Conservation (phyloP, 2,329 filamentous ascomycete genomes). For the Apiospora pterosperma region DNA sequence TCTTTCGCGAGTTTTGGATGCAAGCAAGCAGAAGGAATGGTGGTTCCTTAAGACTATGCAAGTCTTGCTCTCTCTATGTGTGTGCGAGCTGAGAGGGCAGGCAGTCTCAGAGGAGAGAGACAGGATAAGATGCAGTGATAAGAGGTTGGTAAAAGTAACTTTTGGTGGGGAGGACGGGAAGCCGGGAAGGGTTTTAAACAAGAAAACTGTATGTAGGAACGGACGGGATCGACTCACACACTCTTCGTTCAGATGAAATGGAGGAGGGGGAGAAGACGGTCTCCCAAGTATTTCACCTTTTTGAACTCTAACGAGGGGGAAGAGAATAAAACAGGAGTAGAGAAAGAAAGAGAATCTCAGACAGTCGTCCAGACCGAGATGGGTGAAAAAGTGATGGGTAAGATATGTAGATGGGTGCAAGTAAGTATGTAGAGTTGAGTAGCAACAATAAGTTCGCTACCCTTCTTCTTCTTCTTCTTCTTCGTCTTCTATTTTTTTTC, state of each 20-base stretch:
- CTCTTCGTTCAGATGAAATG: neutral
- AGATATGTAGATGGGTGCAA: neutral
- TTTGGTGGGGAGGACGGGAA: conserved; percentile 6
- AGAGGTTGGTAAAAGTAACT: conserved; percentile 6
- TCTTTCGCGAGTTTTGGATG: neutral
- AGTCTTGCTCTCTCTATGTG: neutral
- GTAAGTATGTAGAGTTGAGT: neutral
- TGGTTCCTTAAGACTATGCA: conserved; percentile 4
- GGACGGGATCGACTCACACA: conserved; percentile 2
- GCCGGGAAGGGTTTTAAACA: conserved; percentile 6
- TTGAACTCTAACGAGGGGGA: neutral
- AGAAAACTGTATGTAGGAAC: neutral
- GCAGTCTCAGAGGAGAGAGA: neutral
- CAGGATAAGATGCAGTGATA: conserved; percentile 4
- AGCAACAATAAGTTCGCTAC: conserved; percentile 2
- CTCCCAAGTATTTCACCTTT: conserved; percentile 3
- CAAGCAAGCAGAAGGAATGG: conserved; percentile 2
- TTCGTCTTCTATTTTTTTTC: too few species aligned
- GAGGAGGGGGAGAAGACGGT: neutral
- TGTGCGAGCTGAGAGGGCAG: neutral
- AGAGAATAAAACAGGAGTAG: neutral
- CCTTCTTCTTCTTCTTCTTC: too few species aligned
- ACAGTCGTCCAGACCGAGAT: neutral
- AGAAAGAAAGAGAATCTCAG: conserved; percentile 1
- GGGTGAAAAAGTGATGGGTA: neutral